Evolutionary conservation across 2,329 filamentous ascomycete species (phyloP).

Genomic region (Thelonectria blattea): DNA sequence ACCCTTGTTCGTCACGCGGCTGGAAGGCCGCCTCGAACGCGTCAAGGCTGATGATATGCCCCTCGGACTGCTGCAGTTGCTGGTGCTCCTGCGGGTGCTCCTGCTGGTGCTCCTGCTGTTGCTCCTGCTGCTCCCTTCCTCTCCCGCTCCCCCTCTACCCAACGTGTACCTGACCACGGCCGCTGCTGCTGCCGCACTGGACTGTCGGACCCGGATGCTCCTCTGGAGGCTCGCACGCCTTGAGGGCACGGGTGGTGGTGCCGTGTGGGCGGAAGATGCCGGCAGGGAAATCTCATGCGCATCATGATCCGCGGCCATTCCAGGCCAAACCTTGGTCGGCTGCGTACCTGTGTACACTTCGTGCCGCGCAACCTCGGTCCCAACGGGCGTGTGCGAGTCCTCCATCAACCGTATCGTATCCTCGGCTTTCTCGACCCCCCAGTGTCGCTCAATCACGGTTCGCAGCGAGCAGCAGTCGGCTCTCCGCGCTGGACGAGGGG

Average conservation of each 20-base stretch:
- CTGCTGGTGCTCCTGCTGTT: not conserved
- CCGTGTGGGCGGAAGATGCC: conserved; percentile 7
- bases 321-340: not conserved
- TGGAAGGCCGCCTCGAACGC: not conserved
- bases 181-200: not conserved
- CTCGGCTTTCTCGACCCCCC: conserved; percentile 52
- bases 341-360: not conserved
- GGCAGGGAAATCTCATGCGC: not conserved
- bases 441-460: conserved; percentile 55
- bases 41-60: too few species aligned
- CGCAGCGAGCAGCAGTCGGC: conserved; percentile 50
- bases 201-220: not conserved
- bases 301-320: conserved; percentile 6
- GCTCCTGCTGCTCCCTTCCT: conserved; percentile 13
- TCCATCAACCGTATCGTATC: conserved; percentile 48
- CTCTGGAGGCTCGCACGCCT: conserved; percentile 34
- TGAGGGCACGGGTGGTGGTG: conserved; percentile 25
- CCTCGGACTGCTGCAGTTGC: too few species aligned
- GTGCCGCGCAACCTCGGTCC: not conserved
- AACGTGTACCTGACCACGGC: not conserved
- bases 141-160: not conserved
- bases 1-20: not conserved
- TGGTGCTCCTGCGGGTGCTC: too few species aligned
- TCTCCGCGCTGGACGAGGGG: conserved; percentile 47
- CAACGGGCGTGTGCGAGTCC: conserved; percentile 10